Conservation (phyloP, 371 early-diverging fungal genomes). For the Entomophthora muscae region DNA sequence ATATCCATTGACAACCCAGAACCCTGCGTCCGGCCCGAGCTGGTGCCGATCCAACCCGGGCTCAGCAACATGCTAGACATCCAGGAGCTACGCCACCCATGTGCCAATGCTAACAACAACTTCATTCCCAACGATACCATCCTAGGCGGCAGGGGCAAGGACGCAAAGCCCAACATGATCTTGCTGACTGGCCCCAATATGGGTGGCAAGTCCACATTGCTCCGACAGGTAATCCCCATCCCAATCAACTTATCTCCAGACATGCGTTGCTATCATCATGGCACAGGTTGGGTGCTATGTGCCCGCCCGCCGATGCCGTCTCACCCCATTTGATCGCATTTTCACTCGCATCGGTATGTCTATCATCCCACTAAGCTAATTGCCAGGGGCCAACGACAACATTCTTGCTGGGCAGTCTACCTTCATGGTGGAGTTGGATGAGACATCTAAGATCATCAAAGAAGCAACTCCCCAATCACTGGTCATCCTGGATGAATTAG, state of each 20-base stretch:
- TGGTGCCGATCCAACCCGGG: constrained; percentile 22
- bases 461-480: constrained; percentile 87
- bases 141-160: constrained; percentile 39
- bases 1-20: constrained; percentile 13
- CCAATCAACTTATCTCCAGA: constrained; percentile 18
- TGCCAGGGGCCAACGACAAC: constrained; percentile 82
- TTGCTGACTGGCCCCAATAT: constrained; percentile 97
- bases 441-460: constrained; percentile 85
- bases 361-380: background rate
- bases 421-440: constrained; percentile 97
- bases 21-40: constrained; percentile 63
- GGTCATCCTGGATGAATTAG: constrained; percentile 98
- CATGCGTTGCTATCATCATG: constrained; percentile 93
- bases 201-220: constrained; percentile 92
- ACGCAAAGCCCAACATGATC: constrained; percentile 47
- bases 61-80: constrained; percentile 47
- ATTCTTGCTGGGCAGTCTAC: constrained; percentile 96
- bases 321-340: constrained; percentile 91
- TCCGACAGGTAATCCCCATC: constrained; percentile 49
- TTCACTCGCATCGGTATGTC: constrained; percentile 71
- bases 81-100: constrained; percentile 72
- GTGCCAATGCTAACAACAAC: constrained; percentile 31
- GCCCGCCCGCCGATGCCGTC: constrained; percentile 56
- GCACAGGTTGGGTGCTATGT: constrained; percentile 98
- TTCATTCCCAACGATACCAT: constrained; percentile 89